Base-by-base conservation (phyloP, 345 rosid species). In the Durio zibethinus region DNA sequence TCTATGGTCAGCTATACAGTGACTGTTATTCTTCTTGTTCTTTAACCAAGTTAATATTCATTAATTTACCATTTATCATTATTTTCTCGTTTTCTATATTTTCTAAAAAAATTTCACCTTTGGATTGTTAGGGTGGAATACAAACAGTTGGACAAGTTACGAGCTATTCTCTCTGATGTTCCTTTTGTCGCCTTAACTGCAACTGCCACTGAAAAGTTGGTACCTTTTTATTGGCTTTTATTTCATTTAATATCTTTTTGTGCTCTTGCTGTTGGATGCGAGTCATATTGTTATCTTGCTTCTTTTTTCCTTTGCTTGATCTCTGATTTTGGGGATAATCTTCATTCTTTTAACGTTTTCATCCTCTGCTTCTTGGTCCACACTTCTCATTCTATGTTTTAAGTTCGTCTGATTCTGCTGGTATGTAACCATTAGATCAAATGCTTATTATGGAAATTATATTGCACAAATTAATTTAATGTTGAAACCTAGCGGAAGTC, bases 151-250 rank as follows among this genome's bases (percentile, higher is more conserved):
- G 75, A 79, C 83, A 79, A 79, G 82, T 79, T 86, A 52, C 84
- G 86, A 0, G 54, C 23, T 29, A 43, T 73, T 77, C 89, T 86
- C 63, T 23, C 67, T 36, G 80, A 75, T 76, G 84, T 86, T 75
- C 87, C 89, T 65, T 84, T 86, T 82, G 83, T 86, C 48, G 87
- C 77, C 72, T 82, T 86, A 77, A 86, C 89, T 53, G 89, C 89
- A 65, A 86, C 89, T 21, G 87, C 89, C 42, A 86, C 89, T 47
- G 84, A 81, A 75, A 86, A 73, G 89, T 86, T 82, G 1, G 74
- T 74, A n/a, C 25, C 75, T 15, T 20, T 29, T 73, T 18, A 29
- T 2, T 75, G 66, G 21, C 35, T 43, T 25, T 69, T 20, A 67
- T 36, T 67, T 27, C 20, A 7, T 43, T 0, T 25, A 21, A 18